Evolutionary conservation across 2,329 filamentous ascomycete genomes (phyloP).

Genomic region (Colletotrichum sp.): DNA sequence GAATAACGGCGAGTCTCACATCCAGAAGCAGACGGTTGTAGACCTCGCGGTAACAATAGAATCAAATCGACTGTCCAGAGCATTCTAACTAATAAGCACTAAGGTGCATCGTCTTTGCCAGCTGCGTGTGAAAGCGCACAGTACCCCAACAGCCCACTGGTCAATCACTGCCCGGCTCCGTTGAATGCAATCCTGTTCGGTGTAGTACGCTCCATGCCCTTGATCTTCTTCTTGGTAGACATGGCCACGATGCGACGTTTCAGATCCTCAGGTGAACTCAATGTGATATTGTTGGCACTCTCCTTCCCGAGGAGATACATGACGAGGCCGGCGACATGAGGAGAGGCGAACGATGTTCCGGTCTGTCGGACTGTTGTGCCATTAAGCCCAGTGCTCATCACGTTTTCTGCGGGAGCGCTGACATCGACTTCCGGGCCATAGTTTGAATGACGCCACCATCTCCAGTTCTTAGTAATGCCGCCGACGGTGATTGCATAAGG

Average conservation of each 20-base stretch:
- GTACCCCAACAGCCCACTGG: background rate
- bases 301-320: slow-evolving; percentile 20
- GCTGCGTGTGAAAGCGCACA: background rate
- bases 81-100: background rate
- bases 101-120: background rate
- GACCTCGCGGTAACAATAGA: background rate
- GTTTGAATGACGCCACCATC: slow-evolving; percentile 53
- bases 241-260: slow-evolving; percentile 50
- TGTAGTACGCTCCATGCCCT: slow-evolving; percentile 45
- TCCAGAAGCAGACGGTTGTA: background rate
- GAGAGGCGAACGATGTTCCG: slow-evolving; percentile 42
- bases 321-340: slow-evolving; percentile 22
- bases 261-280: slow-evolving; percentile 47
- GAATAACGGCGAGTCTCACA: background rate
- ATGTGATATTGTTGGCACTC: slow-evolving; percentile 36
- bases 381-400: slow-evolving; percentile 48
- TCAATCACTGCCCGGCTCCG: slow-evolving; percentile 30
- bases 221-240: slow-evolving; percentile 44
- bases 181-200: slow-evolving; percentile 62
- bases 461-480: slow-evolving; percentile 44
- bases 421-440: slow-evolving; percentile 51
- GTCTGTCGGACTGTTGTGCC: slow-evolving; percentile 42
- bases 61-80: background rate
- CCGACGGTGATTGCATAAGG: slow-evolving; percentile 56
- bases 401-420: slow-evolving; percentile 51